Base-by-base conservation (phyloP, 805 yeast species). In the Lachancea thermotolerans region DNA sequence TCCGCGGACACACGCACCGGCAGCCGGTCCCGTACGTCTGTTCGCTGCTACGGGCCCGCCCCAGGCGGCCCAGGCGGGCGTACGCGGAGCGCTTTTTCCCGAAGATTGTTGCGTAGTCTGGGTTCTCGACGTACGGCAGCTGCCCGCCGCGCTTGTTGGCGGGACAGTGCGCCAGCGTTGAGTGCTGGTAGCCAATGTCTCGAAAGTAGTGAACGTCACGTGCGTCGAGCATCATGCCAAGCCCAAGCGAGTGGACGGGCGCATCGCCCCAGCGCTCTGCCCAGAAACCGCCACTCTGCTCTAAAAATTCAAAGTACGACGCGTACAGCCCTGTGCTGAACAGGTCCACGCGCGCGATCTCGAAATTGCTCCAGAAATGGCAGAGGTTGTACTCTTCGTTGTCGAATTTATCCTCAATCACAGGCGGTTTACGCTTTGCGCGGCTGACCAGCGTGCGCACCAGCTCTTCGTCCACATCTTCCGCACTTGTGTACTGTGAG, bases 201-300 rank as follows among this genome's bases (percentile, higher is more conserved):
- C 96, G 70, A 67, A 91, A 91, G 65, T 89, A 91, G 65, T 91
- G 97, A 9, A 91, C 69, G 46, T 90, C 86, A 2, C 75, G 68
- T 2, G 81, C 63, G 47, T 83, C 73, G 35, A 90, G 67, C 55
- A 85, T 71, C 75, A 93, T 72, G 0, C 88, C 91, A 4, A 85
- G 77, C 0, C 95, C 98, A 17, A 93, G 65, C 0, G 96, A 82
- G 62, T 89, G 97, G 4, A 91, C 81, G 0, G 97, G 96, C 0
- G 97, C 96, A 71, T 91, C 98, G 1, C 98, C 98, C 98, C 98
- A 91, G 57, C 99, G 70, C 62, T 93, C 96, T 44, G 76, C 74
- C 73, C 81, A 89, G 59, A 91, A 90, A 0, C 98, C 97, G 10
- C 90, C 87, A 3, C 79, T 68, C 7, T 64, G 41, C 45, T 93